Evolutionary conservation across 768 basidiomycete genomes (phyloP).

Genomic region (Dentipellis sp.): DNA sequence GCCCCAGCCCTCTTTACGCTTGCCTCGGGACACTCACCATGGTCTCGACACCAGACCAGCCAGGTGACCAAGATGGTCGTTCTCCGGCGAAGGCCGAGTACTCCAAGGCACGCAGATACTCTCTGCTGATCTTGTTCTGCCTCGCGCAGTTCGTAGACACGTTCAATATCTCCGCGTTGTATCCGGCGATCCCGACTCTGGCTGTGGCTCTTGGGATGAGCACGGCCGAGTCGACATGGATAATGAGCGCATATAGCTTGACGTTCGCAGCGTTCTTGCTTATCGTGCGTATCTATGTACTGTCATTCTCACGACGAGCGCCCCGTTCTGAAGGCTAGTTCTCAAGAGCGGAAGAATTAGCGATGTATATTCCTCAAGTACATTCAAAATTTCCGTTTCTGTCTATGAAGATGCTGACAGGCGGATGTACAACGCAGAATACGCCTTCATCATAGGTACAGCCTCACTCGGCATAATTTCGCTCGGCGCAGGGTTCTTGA

Average conservation of each 20-base stretch:
- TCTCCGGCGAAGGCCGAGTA: conserved; percentile 1
- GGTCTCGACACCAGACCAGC: too few relatives aligned
- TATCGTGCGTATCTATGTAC: conserved; percentile 18
- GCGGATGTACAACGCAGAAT: not conserved
- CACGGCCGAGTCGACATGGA: conserved; percentile 22
- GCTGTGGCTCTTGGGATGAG: conserved; percentile 17
- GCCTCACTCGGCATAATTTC: not conserved
- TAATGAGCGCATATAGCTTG: conserved; percentile 27
- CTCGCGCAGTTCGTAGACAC: conserved; percentile 29
- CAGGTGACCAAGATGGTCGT: too few relatives aligned
- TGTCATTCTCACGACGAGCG: too few relatives aligned
- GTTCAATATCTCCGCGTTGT: conserved; percentile 26
- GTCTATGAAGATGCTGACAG: too few relatives aligned
- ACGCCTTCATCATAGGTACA: not conserved
- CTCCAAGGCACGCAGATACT: conserved; percentile 20
- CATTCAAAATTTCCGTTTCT: not conserved
- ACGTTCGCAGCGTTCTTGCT: conserved; percentile 27
- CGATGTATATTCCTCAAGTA: conserved; percentile 25
- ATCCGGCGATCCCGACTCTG: conserved; percentile 23
- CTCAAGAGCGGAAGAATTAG: conserved; percentile 23
- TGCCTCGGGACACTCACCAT: too few relatives aligned
- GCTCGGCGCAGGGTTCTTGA: not conserved
- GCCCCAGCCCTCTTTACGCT: too few relatives aligned
- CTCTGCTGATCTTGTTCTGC: conserved; percentile 26
- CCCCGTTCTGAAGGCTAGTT: not conserved